Evolutionary conservation across 495 filamentous ascomycete genomes (phyloP).

Genomic region (Aspergillus campestris): DNA sequence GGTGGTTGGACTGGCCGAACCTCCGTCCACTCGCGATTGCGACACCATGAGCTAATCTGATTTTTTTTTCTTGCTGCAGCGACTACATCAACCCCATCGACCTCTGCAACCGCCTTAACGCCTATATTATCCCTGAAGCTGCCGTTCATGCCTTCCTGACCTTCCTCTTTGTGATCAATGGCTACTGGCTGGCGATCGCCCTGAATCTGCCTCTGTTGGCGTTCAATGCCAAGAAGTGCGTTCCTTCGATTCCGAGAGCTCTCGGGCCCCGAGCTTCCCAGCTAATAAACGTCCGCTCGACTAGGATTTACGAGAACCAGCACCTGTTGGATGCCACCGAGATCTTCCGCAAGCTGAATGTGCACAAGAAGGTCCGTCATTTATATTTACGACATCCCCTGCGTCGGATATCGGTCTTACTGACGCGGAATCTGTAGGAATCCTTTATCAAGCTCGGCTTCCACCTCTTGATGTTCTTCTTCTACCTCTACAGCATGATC

Average conservation of each 20-base stretch:
- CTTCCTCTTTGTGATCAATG: slow-evolving; percentile 91
- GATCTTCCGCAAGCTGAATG: slow-evolving; percentile 98
- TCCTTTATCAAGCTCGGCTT: slow-evolving; percentile 99
- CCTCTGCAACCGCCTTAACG: slow-evolving; percentile 99
- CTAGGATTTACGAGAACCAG: slow-evolving; percentile 90
- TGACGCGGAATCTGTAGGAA: slow-evolving; percentile 53
- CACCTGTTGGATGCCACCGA: slow-evolving; percentile 96
- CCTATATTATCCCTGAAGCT: slow-evolving; percentile 98
- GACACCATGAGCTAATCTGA: slow-evolving; percentile 14
- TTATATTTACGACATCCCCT: slow-evolving; percentile 4
- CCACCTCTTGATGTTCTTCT: slow-evolving; percentile 99
- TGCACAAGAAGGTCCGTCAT: slow-evolving; percentile 86
- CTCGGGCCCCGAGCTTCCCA: background rate
- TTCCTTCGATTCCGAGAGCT: slow-evolving; percentile 17
- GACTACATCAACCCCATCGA: slow-evolving; percentile 99
- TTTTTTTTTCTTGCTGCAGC: slow-evolving; percentile 37
- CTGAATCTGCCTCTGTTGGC: slow-evolving; percentile 87
- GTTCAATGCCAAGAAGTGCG: slow-evolving; percentile 97
- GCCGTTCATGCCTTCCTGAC: slow-evolving; percentile 94
- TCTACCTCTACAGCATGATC: slow-evolving; percentile 99
- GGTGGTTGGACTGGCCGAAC: background rate
- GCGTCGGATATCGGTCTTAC: background rate
- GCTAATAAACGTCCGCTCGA: background rate
- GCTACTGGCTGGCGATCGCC: slow-evolving; percentile 91
- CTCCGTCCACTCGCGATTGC: slow-evolving; percentile 1